phyloP scores from a whole-genome alignment of 2,329 filamentous ascomycete species.

The Sarocladium strictum region DNA sequence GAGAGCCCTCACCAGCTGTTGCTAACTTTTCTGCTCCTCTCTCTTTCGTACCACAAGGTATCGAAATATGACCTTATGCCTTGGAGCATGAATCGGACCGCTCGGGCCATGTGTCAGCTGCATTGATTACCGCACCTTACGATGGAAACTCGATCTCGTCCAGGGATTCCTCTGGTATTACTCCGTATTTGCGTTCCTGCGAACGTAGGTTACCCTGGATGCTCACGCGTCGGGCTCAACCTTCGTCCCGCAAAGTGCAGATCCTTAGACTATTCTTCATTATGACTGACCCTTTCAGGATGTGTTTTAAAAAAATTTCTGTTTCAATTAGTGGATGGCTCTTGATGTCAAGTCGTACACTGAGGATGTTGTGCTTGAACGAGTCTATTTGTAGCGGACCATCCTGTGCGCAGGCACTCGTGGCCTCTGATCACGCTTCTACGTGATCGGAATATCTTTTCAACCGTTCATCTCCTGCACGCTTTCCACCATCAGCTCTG shows the following conservation, averaged over 20 bases:
- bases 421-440: neutral
- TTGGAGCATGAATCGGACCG: conserved; percentile 1
- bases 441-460: neutral
- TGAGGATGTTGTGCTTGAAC: neutral
- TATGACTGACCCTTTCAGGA: too few species aligned
- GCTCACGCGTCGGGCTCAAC: too few species aligned
- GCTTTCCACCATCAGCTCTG: conserved; percentile 32
- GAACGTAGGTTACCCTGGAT: too few species aligned
- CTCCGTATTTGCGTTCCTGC: too few species aligned
- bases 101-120: neutral
- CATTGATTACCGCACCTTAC: neutral
- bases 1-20: neutral
- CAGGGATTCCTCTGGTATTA: too few species aligned
- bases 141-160: too few species aligned
- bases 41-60: neutral
- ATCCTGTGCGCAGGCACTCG: neutral
- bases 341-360: too few species aligned
- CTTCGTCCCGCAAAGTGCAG: too few species aligned
- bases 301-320: too few species aligned
- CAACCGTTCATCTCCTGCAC: conserved; percentile 17
- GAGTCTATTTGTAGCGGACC: neutral
- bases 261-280: too few species aligned
- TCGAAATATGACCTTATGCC: neutral
- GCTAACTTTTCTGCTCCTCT: too few species aligned
- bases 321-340: too few species aligned